These are phyloP conservation scores for Angophora floribunda DNA, from an alignment of 345 rosid genomes.

Conservation along the genomic window DNA sequence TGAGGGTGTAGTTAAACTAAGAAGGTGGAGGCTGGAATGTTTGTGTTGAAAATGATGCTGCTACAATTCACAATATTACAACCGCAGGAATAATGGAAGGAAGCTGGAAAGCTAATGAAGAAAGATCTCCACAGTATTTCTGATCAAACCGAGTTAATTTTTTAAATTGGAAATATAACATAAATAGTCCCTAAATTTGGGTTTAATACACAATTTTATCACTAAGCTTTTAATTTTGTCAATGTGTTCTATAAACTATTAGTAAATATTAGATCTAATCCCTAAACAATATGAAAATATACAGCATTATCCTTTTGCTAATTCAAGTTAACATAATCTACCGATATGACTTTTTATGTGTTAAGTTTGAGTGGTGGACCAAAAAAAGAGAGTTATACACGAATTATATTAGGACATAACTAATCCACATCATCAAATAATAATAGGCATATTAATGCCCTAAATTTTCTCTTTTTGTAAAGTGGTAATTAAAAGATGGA, in stretches of 20 bases:
- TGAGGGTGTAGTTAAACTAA: not conserved
- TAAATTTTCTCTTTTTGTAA: too few species aligned
- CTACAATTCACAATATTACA: not conserved
- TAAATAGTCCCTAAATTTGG: not conserved
- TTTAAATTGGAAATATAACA: not conserved
- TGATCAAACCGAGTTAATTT: not conserved
- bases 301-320: not conserved
- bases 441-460: not conserved
- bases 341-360: not conserved
- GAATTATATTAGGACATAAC: not conserved
- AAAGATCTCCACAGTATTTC: not conserved
- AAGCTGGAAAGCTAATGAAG: not conserved
- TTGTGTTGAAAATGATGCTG: not conserved
- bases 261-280: not conserved
- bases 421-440: not conserved
- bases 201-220: not conserved
- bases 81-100: not conserved
- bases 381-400: not conserved
- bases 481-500: not conserved
- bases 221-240: not conserved
- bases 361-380: not conserved
- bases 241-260: not conserved
- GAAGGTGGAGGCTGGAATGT: not conserved
- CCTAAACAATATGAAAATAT: not conserved
- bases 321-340: not conserved